These are phyloP conservation scores for Chloris gayana DNA, from an alignment of 176 grass and related monocot species.

Conservation along the genomic window DNA sequence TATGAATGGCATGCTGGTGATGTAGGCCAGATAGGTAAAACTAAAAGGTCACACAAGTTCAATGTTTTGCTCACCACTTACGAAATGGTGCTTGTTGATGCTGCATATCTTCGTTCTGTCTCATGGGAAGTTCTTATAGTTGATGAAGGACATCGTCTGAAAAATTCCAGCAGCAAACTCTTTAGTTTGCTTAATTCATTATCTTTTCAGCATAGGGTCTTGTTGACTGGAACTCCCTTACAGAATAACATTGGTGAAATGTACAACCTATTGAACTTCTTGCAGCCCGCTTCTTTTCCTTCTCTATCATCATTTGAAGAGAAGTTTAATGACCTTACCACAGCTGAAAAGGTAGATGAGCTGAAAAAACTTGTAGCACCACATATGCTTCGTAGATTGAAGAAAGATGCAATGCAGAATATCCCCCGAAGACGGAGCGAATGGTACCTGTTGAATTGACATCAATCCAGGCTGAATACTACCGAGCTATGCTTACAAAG, in stretches of 20 bases:
- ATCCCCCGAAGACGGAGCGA: slow-evolving; percentile 97
- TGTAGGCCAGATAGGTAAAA: slow-evolving; percentile 57
- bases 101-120: slow-evolving; percentile 85
- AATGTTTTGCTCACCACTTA: slow-evolving; percentile 96
- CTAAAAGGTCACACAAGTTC: slow-evolving; percentile 78
- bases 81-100: slow-evolving; percentile 96
- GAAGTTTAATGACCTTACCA: slow-evolving; percentile 96
- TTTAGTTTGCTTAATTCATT: slow-evolving; percentile 89
- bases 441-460: slow-evolving; percentile 96
- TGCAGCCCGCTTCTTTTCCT: slow-evolving; percentile 94
- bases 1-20: slow-evolving; percentile 90
- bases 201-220: slow-evolving; percentile 92
- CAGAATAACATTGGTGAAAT: slow-evolving; percentile 99
- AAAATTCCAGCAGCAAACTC: slow-evolving; percentile 98
- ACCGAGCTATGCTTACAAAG: slow-evolving; percentile 96
- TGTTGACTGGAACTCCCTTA: slow-evolving; percentile 95
- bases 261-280: slow-evolving; percentile 96
- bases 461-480: slow-evolving; percentile 97
- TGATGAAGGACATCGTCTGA: slow-evolving; percentile 94
- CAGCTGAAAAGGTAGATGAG: slow-evolving; percentile 96
- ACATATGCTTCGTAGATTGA: slow-evolving; percentile 95
- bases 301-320: slow-evolving; percentile 90
- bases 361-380: slow-evolving; percentile 99
- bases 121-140: slow-evolving; percentile 98
- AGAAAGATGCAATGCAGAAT: slow-evolving; percentile 98